Base-by-base conservation (phyloP, 768 basidiomycete species). In the Xerocomus potaroensis region DNA sequence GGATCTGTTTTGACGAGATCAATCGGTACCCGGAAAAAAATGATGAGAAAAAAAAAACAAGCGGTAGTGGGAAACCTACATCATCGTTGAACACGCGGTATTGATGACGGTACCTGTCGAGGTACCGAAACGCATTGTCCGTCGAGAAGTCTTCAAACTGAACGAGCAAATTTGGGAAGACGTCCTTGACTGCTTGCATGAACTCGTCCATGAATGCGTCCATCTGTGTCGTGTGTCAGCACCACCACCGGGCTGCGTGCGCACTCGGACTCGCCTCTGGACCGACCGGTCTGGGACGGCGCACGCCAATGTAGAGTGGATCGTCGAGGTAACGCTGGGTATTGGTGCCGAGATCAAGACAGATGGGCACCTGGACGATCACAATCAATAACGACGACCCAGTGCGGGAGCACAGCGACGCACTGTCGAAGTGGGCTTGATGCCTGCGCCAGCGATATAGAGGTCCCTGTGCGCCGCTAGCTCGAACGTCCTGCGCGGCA, bases 101-200 rank as follows among this genome's bases (percentile, higher is more conserved):
- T 37, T 71, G 69, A 34, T 74, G 57, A 41, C 79, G 73, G 68
- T 81, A 85, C 53, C 75, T 70, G 31, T 80, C 79, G 27, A 89
- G 75, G 64, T 85, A 85, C 38, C 76, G 70, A 72, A 88, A 89
- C 3, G 87, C 87, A 42, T 84, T 84, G 59, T 88, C 81, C 2
- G 84, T 87, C 41, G 84, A 83, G 61, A 86, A 90, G 60, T 89
- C 80, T 52, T 83, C 83, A 50, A 83, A 87, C 48, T 87, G 85
- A n/a, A 88, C 76, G 53, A 87, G 68, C 40, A 83, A 67, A 5
- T 77, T 68, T 7, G 86, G 86, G 65, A 84, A 87, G 14, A 78
- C 75, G 23, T 78, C 74, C 34, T 67, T 64, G 72, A 84, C 80
- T 8, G 83, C 80, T 14, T 68, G 62, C 82, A 89, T 87, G 65